Conservation (phyloP, 2,329 filamentous ascomycete species). For the Stachybotrys chlorohalonatus region DNA sequence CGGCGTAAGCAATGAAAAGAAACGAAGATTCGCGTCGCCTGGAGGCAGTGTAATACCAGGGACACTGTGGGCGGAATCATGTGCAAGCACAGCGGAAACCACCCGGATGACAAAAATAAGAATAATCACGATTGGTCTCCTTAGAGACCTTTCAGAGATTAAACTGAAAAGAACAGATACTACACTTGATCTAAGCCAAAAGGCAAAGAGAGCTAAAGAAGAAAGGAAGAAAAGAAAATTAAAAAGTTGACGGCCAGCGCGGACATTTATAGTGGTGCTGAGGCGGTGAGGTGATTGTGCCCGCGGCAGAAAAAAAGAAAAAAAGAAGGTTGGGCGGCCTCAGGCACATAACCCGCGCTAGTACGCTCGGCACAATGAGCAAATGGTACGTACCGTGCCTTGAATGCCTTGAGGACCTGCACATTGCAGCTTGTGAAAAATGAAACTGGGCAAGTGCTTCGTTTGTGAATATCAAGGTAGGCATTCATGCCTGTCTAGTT, state of each 20-base stretch:
- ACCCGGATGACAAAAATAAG: constrained; percentile 43
- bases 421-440: too few relatives aligned
- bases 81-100: constrained; percentile 27
- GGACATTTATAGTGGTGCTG: constrained; percentile 9
- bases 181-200: constrained; percentile 87
- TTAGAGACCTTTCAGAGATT: constrained; percentile 82
- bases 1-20: constrained; percentile 25
- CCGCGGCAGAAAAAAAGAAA: constrained; percentile 15
- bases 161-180: constrained; percentile 97
- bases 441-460: too few relatives aligned
- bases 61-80: constrained; percentile 25
- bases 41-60: constrained; percentile 33
- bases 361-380: too few relatives aligned
- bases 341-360: too few relatives aligned
- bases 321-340: too few relatives aligned
- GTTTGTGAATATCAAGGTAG: too few relatives aligned
- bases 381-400: too few relatives aligned
- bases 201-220: constrained; percentile 37
- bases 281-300: constrained; percentile 15
- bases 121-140: constrained; percentile 69
- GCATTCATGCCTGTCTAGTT: too few relatives aligned
- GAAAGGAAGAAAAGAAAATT: constrained; percentile 17
- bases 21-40: constrained; percentile 24
- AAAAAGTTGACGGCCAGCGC: constrained; percentile 4
- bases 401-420: too few relatives aligned